phyloP scores from a whole-genome alignment of 208 protist species.

The Acanthamoeba divionensis region DNA sequence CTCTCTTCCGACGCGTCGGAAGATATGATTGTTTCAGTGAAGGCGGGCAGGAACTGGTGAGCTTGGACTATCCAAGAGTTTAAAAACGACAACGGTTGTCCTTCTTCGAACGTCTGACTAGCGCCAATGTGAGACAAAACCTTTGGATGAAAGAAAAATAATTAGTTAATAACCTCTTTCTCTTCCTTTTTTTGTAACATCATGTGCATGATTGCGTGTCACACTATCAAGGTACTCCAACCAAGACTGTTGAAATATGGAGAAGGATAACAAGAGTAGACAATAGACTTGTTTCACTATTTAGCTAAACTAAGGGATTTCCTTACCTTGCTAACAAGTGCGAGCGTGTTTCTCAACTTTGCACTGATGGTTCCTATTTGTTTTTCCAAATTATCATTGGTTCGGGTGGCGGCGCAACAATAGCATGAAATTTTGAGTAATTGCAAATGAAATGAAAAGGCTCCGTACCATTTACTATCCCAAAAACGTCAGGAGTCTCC shows the following conservation, averaged over 20 bases:
- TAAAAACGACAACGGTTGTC: constrained; percentile 23
- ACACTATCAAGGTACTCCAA: background rate
- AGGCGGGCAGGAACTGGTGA: background rate
- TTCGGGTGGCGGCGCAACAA: background rate
- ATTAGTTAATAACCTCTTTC: background rate
- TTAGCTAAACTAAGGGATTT: background rate
- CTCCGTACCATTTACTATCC: constrained; percentile 11
- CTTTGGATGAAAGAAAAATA: background rate
- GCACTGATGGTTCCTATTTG: background rate
- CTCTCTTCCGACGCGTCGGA: background rate
- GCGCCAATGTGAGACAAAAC: background rate
- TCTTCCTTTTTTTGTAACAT: too few relatives aligned
- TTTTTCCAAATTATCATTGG: background rate
- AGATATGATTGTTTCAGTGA: background rate
- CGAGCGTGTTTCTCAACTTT: background rate
- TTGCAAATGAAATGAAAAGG: background rate
- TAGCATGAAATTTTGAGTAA: background rate
- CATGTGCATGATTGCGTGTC: too few relatives aligned
- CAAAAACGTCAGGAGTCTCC: background rate
- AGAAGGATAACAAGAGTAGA: background rate
- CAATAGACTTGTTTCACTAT: background rate
- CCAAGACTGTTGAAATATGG: background rate
- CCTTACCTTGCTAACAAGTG: background rate
- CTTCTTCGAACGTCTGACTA: background rate
- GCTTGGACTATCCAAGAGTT: background rate